Base-by-base conservation (phyloP, 2,329 filamentous ascomycete species). In the Ceratocystis papillata region DNA sequence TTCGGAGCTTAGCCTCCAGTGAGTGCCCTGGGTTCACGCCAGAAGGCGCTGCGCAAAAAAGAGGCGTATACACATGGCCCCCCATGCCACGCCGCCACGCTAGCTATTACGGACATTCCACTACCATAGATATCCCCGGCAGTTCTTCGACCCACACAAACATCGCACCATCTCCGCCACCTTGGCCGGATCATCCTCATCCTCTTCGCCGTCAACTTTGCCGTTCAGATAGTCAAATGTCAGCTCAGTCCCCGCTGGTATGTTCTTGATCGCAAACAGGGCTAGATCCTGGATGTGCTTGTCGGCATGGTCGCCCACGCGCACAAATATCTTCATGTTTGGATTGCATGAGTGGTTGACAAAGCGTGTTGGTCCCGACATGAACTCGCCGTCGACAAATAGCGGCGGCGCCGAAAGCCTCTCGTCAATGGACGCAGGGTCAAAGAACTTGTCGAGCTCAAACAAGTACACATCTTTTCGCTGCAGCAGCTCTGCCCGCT, bases 281-380 rank as follows among this genome's bases (percentile, higher is more conserved):
- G 88, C 89, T 61, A 93, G 77, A 68, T 91, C 87, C 73, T 93
- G 90, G 5, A 92, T 79, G 60, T 84, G 81, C 67, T 85, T 84
- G 71, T 92, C 87, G 0, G 87, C 83, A 68, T 89, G 86, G 71
- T 92, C 89, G 63, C 87, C 88, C 1, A 89, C 87, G 0, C 90
- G 84, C 0, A 87, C 88, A 74, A 92, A 93, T 68, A 91, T 89
- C 15, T 87, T 80, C 72, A 90, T 81, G 71, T 92, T 93, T 0
- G 89, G 89, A 3, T 89, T 83, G 73, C 89, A 93, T 1, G 83
- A 88, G 73, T 94, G 89, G 71, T 94, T 94, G 73, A 93, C 88
- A 74, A 93, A 94, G 2, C 89, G 82, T 0, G 88, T 89, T 0
- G 88, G 87, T 0, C 88, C 88, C 0, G 89, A 88, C 78, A 87